phyloP scores from a whole-genome alignment of 2,329 filamentous ascomycete genomes.

The Chaetomiaceae sp. region DNA sequence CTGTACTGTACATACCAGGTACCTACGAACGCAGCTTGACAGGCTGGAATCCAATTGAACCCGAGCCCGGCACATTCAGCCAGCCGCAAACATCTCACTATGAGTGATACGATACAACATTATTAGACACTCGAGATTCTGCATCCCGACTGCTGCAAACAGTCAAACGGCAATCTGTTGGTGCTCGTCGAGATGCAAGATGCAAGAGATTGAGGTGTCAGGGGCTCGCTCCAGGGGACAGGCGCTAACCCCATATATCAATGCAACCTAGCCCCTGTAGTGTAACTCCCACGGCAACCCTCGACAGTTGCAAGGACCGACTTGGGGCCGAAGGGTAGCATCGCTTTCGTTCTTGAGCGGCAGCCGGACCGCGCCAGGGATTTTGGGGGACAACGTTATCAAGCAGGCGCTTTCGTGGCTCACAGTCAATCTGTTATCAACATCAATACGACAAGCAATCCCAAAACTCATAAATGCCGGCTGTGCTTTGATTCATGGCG shows the following conservation, averaged over 20 bases:
- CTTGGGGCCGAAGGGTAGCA: conserved; percentile 2
- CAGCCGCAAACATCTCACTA: background rate
- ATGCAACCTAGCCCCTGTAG: conserved; percentile 8
- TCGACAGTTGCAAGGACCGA: conserved; percentile 15
- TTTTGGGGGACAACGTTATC: too few relatives aligned
- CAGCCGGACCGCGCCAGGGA: too few relatives aligned
- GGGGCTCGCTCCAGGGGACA: background rate
- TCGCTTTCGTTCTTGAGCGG: conserved; percentile 5
- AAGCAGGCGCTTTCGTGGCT: background rate
- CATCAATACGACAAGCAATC: background rate
- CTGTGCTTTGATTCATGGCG: background rate
- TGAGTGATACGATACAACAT: background rate
- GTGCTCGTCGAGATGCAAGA: conserved; percentile 13
- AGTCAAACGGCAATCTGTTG: conserved; percentile 10
- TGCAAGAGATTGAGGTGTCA: conserved; percentile 11
- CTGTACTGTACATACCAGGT: too few relatives aligned
- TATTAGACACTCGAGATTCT: conserved; percentile 1
- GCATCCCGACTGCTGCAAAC: background rate
- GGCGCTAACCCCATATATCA: conserved; percentile 14
- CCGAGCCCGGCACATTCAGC: background rate
- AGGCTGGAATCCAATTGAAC: too few relatives aligned
- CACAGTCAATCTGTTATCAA: too few relatives aligned
- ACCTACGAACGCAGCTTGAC: too few relatives aligned
- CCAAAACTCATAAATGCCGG: background rate
- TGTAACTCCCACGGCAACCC: too few relatives aligned